These are phyloP conservation scores for Leptographium flavum DNA, from an alignment of 2,329 filamentous ascomycete species.

Conservation along the genomic window DNA sequence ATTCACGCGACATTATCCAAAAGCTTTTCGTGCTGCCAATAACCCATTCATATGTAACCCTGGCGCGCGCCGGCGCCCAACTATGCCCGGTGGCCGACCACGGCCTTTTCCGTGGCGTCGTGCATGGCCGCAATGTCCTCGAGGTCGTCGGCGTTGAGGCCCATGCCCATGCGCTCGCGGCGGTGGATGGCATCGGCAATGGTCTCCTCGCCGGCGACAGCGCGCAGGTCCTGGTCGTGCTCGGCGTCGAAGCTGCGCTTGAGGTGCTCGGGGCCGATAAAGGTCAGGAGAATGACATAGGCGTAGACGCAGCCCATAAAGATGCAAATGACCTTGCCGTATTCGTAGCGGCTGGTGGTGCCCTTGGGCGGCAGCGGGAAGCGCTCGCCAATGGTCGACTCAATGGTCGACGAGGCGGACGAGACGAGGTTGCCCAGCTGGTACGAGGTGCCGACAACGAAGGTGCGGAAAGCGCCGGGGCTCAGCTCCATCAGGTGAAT, in stretches of 20 bases:
- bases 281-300: conserved; percentile 45
- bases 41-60: no score
- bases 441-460: conserved; percentile 60
- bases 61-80: neutral
- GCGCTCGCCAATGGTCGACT: conserved; percentile 57
- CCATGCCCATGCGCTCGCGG: conserved; percentile 12
- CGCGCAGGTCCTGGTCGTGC: conserved; percentile 32
- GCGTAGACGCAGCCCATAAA: conserved; percentile 77
- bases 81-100: neutral
- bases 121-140: conserved; percentile 9
- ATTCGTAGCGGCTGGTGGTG: conserved; percentile 43
- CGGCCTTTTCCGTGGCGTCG: conserved; percentile 5
- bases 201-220: conserved; percentile 26
- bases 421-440: conserved; percentile 65
- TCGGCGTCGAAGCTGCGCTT: conserved; percentile 34
- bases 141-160: conserved; percentile 10
- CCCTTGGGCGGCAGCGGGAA: conserved; percentile 52
- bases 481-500: conserved; percentile 68
- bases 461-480: conserved; percentile 58
- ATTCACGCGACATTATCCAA: no score
- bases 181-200: conserved; percentile 13
- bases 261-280: conserved; percentile 46
- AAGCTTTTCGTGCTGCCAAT: no score
- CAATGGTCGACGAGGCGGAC: conserved; percentile 58
- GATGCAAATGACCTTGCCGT: conserved; percentile 76